Conservation (phyloP, 1,284 basidiomycete genomes). For the Tausonia pullulans region DNA sequence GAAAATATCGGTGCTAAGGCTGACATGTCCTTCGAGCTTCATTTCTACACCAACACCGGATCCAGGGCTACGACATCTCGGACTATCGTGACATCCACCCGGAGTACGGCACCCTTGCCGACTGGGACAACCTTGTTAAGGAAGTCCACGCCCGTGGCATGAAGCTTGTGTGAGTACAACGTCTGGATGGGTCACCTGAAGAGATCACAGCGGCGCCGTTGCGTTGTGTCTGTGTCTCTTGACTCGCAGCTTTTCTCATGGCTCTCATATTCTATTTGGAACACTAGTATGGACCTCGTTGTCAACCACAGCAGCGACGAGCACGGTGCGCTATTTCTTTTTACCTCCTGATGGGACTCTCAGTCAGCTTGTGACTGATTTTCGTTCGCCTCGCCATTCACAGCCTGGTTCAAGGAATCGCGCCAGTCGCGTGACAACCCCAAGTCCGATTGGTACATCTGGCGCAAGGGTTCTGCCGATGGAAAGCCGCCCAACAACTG, state of each 20-base stretch:
- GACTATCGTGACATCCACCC: conserved; percentile 37
- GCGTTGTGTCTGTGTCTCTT: no score
- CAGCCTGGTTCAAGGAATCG: conserved; percentile 37
- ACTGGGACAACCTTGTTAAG: conserved; percentile 34
- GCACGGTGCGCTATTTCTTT: conserved; percentile 11
- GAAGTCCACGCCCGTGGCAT: conserved; percentile 23
- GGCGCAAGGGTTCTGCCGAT: conserved; percentile 24
- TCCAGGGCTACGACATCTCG: conserved; percentile 27
- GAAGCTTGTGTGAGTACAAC: conserved; percentile 28
- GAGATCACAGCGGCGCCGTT: no score
- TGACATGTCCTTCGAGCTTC: no score
- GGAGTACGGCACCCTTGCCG: conserved; percentile 36
- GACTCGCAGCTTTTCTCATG: no score
- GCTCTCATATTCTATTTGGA: no score
- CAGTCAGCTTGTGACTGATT: no score
- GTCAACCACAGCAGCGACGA: conserved; percentile 38
- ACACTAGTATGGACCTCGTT: conserved; percentile 33
- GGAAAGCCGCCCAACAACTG: conserved; percentile 40
- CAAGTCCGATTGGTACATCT: conserved; percentile 40
- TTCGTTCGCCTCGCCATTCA: no score
- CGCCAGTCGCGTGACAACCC: conserved; percentile 30
- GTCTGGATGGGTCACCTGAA: no score
- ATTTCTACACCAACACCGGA: no score
- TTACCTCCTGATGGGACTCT: no score
- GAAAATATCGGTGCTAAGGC: no score